Evolutionary conservation across 257 asterid species (phyloP).

Genomic region (Ilex asprella): DNA sequence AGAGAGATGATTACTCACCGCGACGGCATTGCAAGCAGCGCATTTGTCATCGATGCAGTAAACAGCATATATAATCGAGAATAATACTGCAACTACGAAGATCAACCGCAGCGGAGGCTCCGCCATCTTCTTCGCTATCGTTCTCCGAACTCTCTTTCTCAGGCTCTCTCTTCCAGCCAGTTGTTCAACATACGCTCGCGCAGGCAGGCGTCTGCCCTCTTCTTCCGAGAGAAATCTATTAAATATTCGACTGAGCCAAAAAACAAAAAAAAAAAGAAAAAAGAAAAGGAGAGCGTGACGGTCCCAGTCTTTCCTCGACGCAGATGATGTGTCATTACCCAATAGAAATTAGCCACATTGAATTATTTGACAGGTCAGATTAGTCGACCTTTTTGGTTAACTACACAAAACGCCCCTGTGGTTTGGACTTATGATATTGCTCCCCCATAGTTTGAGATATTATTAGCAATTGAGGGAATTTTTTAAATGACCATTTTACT

Average conservation of each 20-base stretch:
- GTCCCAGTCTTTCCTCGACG: neutral
- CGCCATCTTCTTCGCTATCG: neutral
- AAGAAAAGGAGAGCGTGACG: too few relatives aligned
- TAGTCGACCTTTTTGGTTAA: neutral
- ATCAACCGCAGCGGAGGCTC: neutral
- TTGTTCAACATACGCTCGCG: neutral
- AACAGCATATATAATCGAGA: constrained; percentile 24
- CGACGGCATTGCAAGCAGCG: constrained; percentile 86
- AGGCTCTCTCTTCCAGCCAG: neutral
- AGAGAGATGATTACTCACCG: constrained; percentile 42
- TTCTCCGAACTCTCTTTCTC: too few relatives aligned
- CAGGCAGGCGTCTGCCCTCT: neutral
- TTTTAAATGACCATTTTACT: too few relatives aligned
- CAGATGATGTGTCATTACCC: neutral
- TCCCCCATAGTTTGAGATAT: too few relatives aligned
- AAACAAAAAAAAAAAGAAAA: too few relatives aligned
- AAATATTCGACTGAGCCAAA: too few relatives aligned
- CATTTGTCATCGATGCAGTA: constrained; percentile 73
- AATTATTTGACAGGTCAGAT: neutral
- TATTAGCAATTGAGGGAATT: too few relatives aligned
- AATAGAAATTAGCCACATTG: neutral
- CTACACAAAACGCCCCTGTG: too few relatives aligned
- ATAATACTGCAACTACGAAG: neutral
- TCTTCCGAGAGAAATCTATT: too few relatives aligned
- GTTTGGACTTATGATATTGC: too few relatives aligned